Percentiles rank a stretch among this genome's conserved stretches.
Evolutionary conservation across 306 rosid genomes (phyloP).

Genomic region (Rosa multiflora): DNA sequence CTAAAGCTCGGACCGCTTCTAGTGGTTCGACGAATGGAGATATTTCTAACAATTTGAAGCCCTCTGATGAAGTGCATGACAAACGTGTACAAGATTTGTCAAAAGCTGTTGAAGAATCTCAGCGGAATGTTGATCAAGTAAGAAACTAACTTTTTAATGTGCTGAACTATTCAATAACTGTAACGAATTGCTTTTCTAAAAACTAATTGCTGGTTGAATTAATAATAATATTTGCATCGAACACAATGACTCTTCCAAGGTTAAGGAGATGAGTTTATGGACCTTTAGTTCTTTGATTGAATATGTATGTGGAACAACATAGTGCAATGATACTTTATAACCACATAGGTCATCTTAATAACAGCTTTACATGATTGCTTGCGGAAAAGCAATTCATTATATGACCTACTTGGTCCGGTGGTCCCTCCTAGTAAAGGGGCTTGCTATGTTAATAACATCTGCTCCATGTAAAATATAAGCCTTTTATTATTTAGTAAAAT

Average conservation of each 20-base stretch:
- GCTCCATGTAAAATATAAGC: background rate
- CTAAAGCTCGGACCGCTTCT: slow-evolving; percentile 65
- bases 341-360: background rate
- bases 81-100: slow-evolving; percentile 73
- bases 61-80: slow-evolving; percentile 58
- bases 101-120: slow-evolving; percentile 77
- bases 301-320: background rate
- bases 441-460: background rate
- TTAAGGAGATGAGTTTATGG: background rate
- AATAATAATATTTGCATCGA: background rate
- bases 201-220: background rate
- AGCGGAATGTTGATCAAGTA: slow-evolving; percentile 72
- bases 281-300: background rate
- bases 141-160: slow-evolving; percentile 12
- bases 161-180: background rate
- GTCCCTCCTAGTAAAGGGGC: background rate
- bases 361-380: slow-evolving; percentile 1
- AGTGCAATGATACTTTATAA: background rate
- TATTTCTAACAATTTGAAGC: slow-evolving; percentile 49
- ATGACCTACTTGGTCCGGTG: background rate
- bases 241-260: background rate
- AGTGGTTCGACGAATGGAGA: slow-evolving; percentile 56
- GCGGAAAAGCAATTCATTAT: background rate
- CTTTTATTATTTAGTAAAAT: background rate
- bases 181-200: background rate